Base-by-base conservation (phyloP, 345 rosid genomes). In the Acer campestre region DNA sequence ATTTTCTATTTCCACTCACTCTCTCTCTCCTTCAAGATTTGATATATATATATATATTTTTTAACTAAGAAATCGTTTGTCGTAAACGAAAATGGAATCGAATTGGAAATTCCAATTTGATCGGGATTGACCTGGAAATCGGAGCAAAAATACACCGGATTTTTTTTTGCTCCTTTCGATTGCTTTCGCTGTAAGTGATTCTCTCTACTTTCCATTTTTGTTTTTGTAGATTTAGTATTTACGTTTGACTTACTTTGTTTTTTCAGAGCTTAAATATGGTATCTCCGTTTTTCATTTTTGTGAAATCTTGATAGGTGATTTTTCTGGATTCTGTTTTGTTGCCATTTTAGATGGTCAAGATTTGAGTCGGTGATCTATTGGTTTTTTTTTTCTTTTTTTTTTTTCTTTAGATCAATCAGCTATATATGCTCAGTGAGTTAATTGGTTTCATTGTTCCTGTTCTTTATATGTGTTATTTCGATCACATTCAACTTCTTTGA, bases 161-260 rank as follows among this genome's bases (percentile, higher is more conserved):
- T 67, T 69, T 7, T n/a, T 46, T 78, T 78, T 75, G 51, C 61
- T 77, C 70, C 74, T 68, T 49, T 23, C n/a, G 55, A 74, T 82
- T 77, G 75, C 85, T 70, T 77, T 67, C 49, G 56, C 79, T 1
- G 85, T 84, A 74, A 79, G 87, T 77, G 20, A 70, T 77, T 42
- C 81, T 62, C 65, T 61, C 49, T 2, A 6, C 20, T 65, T 75
- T 51, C 77, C 77, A 6, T 80, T 61, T 70, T 22, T 61, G 46
- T 42, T 58, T 49, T 20, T 7, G 9, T 10, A 16, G 14, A 1
- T 48, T 23, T 59, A 18, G 49, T 46, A 10, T 46, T 31, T 14
- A 20, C 44, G 22, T 42, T 58, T 12, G 6, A 44, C 42, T 42
- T 2, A 6, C 2, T 56, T 8, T 59, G 7, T 59, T 59, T 59